Percentiles rank a stretch among this genome's conserved stretches.
These are phyloP conservation scores for Citrullus amarus DNA, from an alignment of 306 rosid genomes.

Conservation along the genomic window DNA sequence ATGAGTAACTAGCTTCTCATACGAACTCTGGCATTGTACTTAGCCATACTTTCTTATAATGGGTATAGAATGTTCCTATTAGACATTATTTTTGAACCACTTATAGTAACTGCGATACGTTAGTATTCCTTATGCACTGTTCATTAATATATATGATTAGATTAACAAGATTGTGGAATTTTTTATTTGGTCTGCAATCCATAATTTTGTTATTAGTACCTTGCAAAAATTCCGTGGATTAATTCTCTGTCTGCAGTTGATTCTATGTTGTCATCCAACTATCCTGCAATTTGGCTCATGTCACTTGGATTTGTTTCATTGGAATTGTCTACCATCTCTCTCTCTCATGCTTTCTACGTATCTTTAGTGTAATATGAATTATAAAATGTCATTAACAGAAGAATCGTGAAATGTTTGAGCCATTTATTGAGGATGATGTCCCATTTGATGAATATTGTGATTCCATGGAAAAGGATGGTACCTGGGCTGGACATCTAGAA, in stretches of 20 bases:
- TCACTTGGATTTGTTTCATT: not conserved
- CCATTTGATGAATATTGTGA: conserved; percentile 71
- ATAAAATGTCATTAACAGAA: conserved; percentile 41
- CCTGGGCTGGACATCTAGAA: conserved; percentile 92
- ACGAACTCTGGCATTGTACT: not conserved
- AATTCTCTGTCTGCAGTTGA: not conserved
- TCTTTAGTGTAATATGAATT: not conserved
- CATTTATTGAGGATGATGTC: conserved; percentile 79
- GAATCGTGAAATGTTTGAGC: conserved; percentile 63
- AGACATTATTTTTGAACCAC: not conserved
- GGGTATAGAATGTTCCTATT: not conserved
- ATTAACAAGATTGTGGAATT: not conserved
- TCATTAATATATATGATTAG: not conserved
- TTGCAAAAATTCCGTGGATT: not conserved
- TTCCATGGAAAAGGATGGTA: conserved; percentile 68
- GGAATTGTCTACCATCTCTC: not conserved
- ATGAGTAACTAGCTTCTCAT: not conserved
- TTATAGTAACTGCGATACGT: not conserved
- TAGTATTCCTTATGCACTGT: not conserved
- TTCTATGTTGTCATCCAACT: not conserved
- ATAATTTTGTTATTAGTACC: not conserved
- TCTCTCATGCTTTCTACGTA: not conserved
- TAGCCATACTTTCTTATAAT: not conserved
- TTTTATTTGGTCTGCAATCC: not conserved
- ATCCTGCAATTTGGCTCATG: not conserved